Percentiles rank a stretch among this genome's conserved stretches.
Evolutionary conservation across 352 stramenopile genomes (phyloP).

Genomic region (Globisporangium cylindrosporum): DNA sequence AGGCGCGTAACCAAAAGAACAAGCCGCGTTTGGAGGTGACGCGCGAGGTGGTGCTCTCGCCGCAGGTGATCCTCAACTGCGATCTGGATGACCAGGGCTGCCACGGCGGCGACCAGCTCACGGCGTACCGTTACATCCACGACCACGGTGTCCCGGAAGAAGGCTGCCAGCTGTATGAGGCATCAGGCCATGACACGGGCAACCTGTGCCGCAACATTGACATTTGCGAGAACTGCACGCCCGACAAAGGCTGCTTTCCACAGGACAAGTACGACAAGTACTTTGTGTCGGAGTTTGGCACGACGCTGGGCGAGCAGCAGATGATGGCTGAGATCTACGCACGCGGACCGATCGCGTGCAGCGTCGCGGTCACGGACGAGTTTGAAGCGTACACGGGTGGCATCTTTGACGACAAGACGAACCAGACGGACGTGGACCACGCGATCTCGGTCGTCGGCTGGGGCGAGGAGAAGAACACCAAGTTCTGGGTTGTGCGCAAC

Average conservation of each 20-base stretch:
- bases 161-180: conserved; percentile 93
- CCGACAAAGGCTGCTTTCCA: conserved; percentile 76
- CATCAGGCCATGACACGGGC: conserved; percentile 89
- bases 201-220: conserved; percentile 86
- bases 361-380: conserved; percentile 88
- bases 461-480: conserved; percentile 83
- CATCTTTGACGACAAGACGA: conserved; percentile 91
- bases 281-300: conserved; percentile 94
- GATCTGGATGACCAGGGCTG: conserved; percentile 86
- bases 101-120: conserved; percentile 90
- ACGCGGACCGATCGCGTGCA: conserved; percentile 93
- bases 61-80: conserved; percentile 88
- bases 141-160: conserved; percentile 93
- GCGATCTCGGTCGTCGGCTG: conserved; percentile 96
- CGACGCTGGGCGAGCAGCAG: conserved; percentile 84
- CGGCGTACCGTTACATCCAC: conserved; percentile 92
- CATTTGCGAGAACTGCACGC: conserved; percentile 92
- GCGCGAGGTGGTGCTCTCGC: conserved; percentile 77
- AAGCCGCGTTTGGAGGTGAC: conserved; percentile 62
- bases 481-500: conserved; percentile 97
- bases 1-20: conserved; percentile 48
- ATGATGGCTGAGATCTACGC: conserved; percentile 98
- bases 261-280: conserved; percentile 94
- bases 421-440: conserved; percentile 73
- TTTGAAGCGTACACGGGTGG: conserved; percentile 93